Evolutionary conservation across 176 grass and related monocot genomes (phyloP), one percentile per base, ranked within the genome.

Genomic region (Olyra latifolia): DNA sequence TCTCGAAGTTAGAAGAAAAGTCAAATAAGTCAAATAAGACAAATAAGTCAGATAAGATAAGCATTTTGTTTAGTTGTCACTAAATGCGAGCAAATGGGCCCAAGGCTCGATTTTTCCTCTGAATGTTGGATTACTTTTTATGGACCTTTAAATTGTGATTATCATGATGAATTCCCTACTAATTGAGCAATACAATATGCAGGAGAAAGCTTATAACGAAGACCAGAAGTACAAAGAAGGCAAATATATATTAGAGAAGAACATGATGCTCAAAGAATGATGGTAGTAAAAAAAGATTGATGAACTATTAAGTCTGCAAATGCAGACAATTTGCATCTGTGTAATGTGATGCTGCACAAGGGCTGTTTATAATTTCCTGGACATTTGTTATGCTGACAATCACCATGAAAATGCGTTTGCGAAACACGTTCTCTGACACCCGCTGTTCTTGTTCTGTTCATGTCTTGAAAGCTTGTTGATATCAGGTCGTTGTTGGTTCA

Each of bases 151-250:
- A n/a, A n/a, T 49, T 79, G 52, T 50, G 20, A 42, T 74, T 24
- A 20, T 27, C 35, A 59, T 29, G 27, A 39, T 23, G 50, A 73
- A 4, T 60, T 7, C 6, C 16, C 4, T 59, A 9, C 38, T 25
- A 25, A 53, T 75, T 55, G 43, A 50, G n/a, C n/a, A n/a, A n/a
- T n/a, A 22, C n/a, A 8, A 73, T 53, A n/a, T 54, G 62, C 87
- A 76, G 87, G 87, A 79, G 10, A 89, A 89, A 75, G 87, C 87
- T 53, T 89, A 89, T 44, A 84, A 75, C 8, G 70, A 80, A 48
- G 87, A 80, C 69, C 87, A 89, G 76, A 84, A 89, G 58, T 84
- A 80, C 69, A 89, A 89, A 76, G 76, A 89, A 84, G 81, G 82
- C 35, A 89, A 89, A 58, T 88, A 84, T 67, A 89, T 89, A 68